These are phyloP conservation scores for Xylariaceae sp. DNA, from an alignment of 2,329 filamentous ascomycete species.

Conservation along the genomic window DNA sequence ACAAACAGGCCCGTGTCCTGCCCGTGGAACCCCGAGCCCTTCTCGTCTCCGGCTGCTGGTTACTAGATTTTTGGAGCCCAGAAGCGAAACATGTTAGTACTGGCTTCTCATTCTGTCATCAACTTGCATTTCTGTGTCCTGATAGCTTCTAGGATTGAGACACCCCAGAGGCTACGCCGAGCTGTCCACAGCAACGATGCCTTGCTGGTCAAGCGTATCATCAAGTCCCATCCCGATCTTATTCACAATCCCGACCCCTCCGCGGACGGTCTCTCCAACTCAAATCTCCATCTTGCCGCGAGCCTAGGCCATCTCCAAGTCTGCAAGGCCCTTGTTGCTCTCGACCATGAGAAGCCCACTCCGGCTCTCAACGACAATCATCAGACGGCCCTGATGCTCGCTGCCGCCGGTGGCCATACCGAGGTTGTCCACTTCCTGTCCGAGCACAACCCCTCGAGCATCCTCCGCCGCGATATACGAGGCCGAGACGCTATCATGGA, in stretches of 20 bases:
- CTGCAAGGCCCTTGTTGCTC: slow-evolving; percentile 64
- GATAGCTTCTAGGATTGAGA: slow-evolving; percentile 52
- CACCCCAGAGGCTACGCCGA: slow-evolving; percentile 71
- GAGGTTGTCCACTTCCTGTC: slow-evolving; percentile 70
- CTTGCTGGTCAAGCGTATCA: slow-evolving; percentile 70
- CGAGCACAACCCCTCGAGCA: slow-evolving; percentile 57
- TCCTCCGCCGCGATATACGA: slow-evolving; percentile 60
- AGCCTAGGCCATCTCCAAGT: slow-evolving; percentile 67
- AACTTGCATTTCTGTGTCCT: not conserved
- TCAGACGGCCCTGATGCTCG: slow-evolving; percentile 79
- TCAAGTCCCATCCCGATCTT: slow-evolving; percentile 65
- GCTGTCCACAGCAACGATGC: slow-evolving; percentile 73
- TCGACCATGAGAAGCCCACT: slow-evolving; percentile 68
- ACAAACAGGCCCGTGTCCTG: too few species aligned
- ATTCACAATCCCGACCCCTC: slow-evolving; percentile 77
- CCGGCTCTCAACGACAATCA: slow-evolving; percentile 74
- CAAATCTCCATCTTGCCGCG: slow-evolving; percentile 76
- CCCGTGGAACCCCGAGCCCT: too few species aligned
- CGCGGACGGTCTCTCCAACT: slow-evolving; percentile 67
- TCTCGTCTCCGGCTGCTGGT: not conserved
- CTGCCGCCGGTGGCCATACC: slow-evolving; percentile 63
- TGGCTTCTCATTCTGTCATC: not conserved
- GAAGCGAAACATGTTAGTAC: slow-evolving; percentile 3
- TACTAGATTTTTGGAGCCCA: not conserved
- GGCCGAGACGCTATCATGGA: slow-evolving; percentile 72